Evolutionary conservation across 345 rosid species (phyloP), one percentile per base, ranked within the genome.

Genomic region (Corchorus capsularis): DNA sequence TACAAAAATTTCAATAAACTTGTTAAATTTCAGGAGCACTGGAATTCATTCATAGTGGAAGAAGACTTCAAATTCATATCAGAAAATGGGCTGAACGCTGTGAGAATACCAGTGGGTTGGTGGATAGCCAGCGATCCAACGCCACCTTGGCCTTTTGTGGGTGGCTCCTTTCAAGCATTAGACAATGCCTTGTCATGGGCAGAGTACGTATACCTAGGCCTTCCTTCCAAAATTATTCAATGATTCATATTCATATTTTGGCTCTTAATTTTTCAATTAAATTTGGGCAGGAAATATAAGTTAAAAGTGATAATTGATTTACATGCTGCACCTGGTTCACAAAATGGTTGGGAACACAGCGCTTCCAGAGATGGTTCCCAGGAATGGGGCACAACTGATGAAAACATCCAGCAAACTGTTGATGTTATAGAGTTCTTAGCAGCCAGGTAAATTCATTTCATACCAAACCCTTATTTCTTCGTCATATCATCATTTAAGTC

Each of bases 151-250:
- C 92, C 92, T 55, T 88, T 78, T 39, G 91, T 85, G 1, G 89
- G 91, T 1, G 92, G 94, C 7, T 90, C 92, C 64, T 68, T 90
- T 74, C 57, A 71, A 32, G 84, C 89, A 0, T 70, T 90, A 50
- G 94, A 90, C 83, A 82, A 81, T 27, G 94, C 90, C 68, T 90
- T 90, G 75, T 55, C 74, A 12, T 88, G 94, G 92, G 90, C 94
- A 39, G 55, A 72, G 94, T 90, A 83, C 0, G 79, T 65, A 9
- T 20, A 16, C n/a, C n/a, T 15, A 27, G 27, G 27, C 59, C 41
- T 43, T 14, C 75, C 56, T 12, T 14, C 1, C 1, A 37, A 63
- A 27, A n/a, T n/a, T n/a, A n/a, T 27, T 27, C 27, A 27, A 27
- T 27, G 27, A 27, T 17, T 32, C 47, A 34, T 8, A 53, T 37